Evolutionary conservation across 371 early-diverging fungal species (phyloP).

Genomic region (Fennellomyces sp.): DNA sequence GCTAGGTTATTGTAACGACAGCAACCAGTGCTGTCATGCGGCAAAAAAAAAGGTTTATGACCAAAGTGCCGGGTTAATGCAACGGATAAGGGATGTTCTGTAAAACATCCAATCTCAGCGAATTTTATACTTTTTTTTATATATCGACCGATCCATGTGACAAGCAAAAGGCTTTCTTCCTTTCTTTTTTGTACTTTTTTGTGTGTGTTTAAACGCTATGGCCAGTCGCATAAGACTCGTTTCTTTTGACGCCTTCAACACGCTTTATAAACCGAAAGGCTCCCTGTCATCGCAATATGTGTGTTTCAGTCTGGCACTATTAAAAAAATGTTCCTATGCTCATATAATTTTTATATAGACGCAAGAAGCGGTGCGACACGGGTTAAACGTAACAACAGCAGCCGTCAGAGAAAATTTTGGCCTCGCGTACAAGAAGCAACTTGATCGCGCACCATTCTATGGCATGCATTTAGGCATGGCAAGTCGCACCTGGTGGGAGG

Average conservation of each 20-base stretch:
- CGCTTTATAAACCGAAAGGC: slow-evolving; percentile 45
- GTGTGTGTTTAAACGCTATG: too few relatives aligned
- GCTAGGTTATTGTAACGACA: too few relatives aligned
- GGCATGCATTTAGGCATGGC: slow-evolving; percentile 39
- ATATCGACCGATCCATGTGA: too few relatives aligned
- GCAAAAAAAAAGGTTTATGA: too few relatives aligned
- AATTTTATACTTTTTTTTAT: too few relatives aligned
- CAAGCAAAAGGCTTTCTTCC: too few relatives aligned
- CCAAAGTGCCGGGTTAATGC: too few relatives aligned
- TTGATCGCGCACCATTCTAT: slow-evolving; percentile 41
- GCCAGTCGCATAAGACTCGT: slow-evolving; percentile 26
- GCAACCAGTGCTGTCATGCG: too few relatives aligned
- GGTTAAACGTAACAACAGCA: slow-evolving; percentile 31
- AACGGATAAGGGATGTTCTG: too few relatives aligned
- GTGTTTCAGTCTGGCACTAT: neutral
- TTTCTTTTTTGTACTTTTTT: too few relatives aligned
- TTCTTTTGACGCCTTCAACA: slow-evolving; percentile 52
- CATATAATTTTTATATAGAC: slow-evolving; percentile 24
- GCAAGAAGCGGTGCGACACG: slow-evolving; percentile 39
- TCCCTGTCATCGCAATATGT: slow-evolving; percentile 33
- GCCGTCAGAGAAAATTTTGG: slow-evolving; percentile 41
- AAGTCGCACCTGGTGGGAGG: slow-evolving; percentile 44
- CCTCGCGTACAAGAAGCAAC: slow-evolving; percentile 31
- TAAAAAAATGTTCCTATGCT: neutral
- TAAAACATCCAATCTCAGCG: too few relatives aligned